A percentile compares a stretch with the other conserved stretches of the same genome.
phyloP scores from a whole-genome alignment of 805 yeast genomes.

The Candida koratica region DNA sequence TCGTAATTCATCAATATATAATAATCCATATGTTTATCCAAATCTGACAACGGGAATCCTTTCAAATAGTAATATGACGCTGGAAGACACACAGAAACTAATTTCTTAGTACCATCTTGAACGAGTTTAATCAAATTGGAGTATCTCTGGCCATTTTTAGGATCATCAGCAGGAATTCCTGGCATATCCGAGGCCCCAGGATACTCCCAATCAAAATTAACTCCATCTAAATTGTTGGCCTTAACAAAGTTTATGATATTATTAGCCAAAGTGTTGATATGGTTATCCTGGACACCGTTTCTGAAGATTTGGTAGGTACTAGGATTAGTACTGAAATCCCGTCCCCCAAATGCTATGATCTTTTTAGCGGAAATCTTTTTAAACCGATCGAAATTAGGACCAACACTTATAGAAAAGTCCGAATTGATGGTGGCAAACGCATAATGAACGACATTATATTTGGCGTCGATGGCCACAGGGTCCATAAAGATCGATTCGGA shows the following conservation, averaged over 20 bases:
- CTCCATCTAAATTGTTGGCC: conserved; percentile 17
- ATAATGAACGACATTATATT: conserved; percentile 17
- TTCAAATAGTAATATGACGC: conserved; percentile 17
- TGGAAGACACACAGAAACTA: conserved; percentile 19
- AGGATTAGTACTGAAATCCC: conserved; percentile 16
- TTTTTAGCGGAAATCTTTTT: conserved; percentile 13
- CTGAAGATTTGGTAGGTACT: conserved; percentile 15
- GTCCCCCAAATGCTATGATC: conserved; percentile 18
- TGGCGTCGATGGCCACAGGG: conserved; percentile 11
- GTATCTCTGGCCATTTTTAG: conserved; percentile 14
- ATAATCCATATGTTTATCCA: conserved; percentile 17
- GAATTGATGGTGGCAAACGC: conserved; percentile 15
- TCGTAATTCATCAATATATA: conserved; percentile 20
- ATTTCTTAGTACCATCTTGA: conserved; percentile 10
- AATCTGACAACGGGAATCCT: conserved; percentile 16
- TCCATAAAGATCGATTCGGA: conserved; percentile 11
- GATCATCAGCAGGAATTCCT: conserved; percentile 15
- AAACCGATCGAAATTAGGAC: conserved; percentile 11
- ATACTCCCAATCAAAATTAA: conserved; percentile 22
- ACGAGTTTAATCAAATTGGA: conserved; percentile 14
- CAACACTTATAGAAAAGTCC: conserved; percentile 12
- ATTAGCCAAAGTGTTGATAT: conserved; percentile 15
- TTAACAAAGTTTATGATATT: conserved; percentile 14
- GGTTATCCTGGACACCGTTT: conserved; percentile 10
- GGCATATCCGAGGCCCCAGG: conserved; percentile 16